Evolutionary conservation across 169 alveolate genomes (phyloP).

Genomic region (Plasmodium inui): DNA sequence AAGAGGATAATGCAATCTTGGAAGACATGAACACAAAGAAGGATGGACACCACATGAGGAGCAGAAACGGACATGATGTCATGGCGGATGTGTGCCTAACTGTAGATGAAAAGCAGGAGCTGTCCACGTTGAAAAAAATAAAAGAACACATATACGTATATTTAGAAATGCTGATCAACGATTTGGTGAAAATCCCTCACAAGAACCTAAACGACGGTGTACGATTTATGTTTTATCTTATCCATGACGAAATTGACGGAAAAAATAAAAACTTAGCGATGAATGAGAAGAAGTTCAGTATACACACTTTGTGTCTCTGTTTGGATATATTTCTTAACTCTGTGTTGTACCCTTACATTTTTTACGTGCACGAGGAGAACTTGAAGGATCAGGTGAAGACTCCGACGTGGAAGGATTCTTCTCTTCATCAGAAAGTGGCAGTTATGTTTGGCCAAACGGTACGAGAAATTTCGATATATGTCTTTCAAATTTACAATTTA

Average conservation of each 20-base stretch:
- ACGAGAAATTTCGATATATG: slow-evolving; percentile 57
- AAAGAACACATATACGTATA: slow-evolving; percentile 58
- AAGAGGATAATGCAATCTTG: not conserved
- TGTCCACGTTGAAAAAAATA: slow-evolving; percentile 28
- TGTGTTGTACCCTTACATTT: slow-evolving; percentile 48
- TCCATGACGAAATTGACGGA: slow-evolving; percentile 74
- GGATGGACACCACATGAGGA: not conserved
- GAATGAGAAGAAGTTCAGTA: slow-evolving; percentile 48
- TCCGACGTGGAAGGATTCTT: not conserved
- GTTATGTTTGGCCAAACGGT: slow-evolving; percentile 50
- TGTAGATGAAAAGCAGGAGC: slow-evolving; percentile 35
- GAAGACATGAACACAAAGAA: not conserved
- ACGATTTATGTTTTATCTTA: slow-evolving; percentile 50
- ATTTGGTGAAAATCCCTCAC: slow-evolving; percentile 45
- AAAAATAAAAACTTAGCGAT: slow-evolving; percentile 5
- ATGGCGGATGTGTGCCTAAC: not conserved
- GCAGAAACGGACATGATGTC: not conserved
- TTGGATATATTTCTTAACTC: slow-evolving; percentile 61
- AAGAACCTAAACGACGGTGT: slow-evolving; percentile 60
- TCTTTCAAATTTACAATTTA: slow-evolving; percentile 50
- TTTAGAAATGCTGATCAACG: slow-evolving; percentile 60
- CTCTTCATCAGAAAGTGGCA: slow-evolving; percentile 28
- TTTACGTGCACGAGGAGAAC: slow-evolving; percentile 60
- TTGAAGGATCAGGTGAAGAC: not conserved
- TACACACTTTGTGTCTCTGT: slow-evolving; percentile 58